phyloP scores from a whole-genome alignment of 441 rosid species.

The Dalechampia spathulata region DNA sequence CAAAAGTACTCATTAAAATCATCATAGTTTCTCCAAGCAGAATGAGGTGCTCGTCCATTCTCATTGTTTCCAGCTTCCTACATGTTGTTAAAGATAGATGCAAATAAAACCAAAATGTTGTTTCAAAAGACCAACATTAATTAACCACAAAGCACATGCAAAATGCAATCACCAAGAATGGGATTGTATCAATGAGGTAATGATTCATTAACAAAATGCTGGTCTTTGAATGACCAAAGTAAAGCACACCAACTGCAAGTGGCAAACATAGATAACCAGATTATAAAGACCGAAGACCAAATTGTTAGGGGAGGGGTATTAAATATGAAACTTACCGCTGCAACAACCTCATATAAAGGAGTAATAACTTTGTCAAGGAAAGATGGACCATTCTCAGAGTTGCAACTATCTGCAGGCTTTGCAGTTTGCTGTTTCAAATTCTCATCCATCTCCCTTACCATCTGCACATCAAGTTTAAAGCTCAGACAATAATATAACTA shows the following conservation, averaged over 20 bases:
- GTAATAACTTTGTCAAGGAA: slow-evolving; percentile 77
- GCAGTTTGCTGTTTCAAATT: slow-evolving; percentile 66
- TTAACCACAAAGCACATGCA: neutral
- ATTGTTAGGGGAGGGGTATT: neutral
- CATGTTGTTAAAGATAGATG: slow-evolving; percentile 11
- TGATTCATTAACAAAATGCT: too few species aligned
- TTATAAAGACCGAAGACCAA: too few species aligned
- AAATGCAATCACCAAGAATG: neutral
- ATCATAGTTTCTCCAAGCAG: slow-evolving; percentile 97
- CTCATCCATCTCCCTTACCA: slow-evolving; percentile 95
- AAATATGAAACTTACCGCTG: slow-evolving; percentile 59
- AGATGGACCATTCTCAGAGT: slow-evolving; percentile 50
- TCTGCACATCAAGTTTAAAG: slow-evolving; percentile 34
- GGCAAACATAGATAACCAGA: too few species aligned
- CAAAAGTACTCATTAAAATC: slow-evolving; percentile 96
- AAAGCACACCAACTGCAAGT: too few species aligned
- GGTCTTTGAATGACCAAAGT: too few species aligned
- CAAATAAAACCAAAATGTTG: too few species aligned
- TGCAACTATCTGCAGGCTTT: slow-evolving; percentile 78
- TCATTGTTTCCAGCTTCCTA: slow-evolving; percentile 93
- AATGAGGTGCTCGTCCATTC: slow-evolving; percentile 92
- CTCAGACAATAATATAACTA: neutral
- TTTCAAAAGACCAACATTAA: too few species aligned
- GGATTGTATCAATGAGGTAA: too few species aligned
- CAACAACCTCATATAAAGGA: slow-evolving; percentile 75